Conservation (phyloP, 2,329 filamentous ascomycete species). For the Alternaria viburni region DNA sequence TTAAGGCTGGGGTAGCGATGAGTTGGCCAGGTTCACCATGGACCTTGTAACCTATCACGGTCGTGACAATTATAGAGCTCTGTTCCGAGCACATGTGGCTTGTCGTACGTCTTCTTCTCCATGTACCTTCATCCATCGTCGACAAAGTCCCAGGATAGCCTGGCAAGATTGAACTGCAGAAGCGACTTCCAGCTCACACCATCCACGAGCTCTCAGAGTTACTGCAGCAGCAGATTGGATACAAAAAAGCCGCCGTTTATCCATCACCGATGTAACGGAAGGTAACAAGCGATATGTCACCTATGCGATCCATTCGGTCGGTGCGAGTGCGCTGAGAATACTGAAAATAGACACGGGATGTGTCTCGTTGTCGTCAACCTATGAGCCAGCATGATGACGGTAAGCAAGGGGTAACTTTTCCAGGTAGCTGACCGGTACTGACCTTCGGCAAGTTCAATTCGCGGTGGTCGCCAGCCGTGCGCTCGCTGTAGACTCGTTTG, state of each 20-base stretch:
- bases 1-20: slow-evolving; percentile 4
- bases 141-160: neutral
- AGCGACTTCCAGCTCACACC: neutral
- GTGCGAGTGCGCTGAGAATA: neutral
- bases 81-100: neutral
- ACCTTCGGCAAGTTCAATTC: slow-evolving; percentile 7
- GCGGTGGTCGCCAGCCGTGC: neutral
- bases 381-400: neutral
- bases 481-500: neutral
- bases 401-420: slow-evolving; percentile 12
- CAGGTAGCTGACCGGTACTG: slow-evolving; percentile 6
- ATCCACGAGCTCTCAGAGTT: neutral
- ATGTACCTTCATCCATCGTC: neutral
- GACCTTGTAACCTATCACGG: neutral
- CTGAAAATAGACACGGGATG: neutral
- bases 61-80: neutral
- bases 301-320: neutral
- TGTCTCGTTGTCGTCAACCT: neutral
- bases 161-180: neutral
- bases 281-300: neutral
- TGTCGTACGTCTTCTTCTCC: neutral
- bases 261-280: neutral
- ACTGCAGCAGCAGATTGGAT: neutral
- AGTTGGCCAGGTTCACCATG: neutral
- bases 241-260: neutral